These are phyloP conservation scores for Lentinula guzmanii DNA, from an alignment of 768 basidiomycete genomes.

Conservation along the genomic window DNA sequence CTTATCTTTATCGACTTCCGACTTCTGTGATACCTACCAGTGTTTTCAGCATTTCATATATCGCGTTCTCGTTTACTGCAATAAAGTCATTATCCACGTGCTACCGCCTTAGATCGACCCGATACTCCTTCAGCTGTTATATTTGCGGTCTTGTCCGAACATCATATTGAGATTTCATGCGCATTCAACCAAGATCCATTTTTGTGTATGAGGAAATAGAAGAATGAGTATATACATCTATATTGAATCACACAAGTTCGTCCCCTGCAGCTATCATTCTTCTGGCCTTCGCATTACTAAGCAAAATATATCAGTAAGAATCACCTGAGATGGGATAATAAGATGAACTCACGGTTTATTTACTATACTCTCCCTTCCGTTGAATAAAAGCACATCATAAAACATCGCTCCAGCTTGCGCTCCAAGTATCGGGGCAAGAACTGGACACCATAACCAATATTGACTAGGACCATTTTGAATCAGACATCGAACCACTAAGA, in stretches of 20 bases:
- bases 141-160: not conserved
- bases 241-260: not conserved
- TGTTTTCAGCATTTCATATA: not conserved
- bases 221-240: not conserved
- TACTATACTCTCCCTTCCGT: conserved; percentile 46
- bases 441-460: conserved; percentile 72
- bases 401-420: conserved; percentile 48
- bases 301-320: not conserved
- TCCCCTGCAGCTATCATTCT: conserved; percentile 3
- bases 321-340: not conserved
- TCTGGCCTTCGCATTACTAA: conserved; percentile 3
- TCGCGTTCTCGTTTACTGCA: not conserved
- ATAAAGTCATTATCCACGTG: not conserved
- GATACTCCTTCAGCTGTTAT: not conserved
- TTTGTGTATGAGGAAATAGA: not conserved
- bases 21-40: not conserved
- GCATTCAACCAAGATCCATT: not conserved
- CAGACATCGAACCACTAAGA: not conserved
- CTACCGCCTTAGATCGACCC: not conserved
- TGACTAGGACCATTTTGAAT: conserved; percentile 36
- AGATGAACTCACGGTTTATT: conserved; percentile 40
- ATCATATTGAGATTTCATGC: too few species aligned
- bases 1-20: not conserved
- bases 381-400: conserved; percentile 60
- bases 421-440: conserved; percentile 55